Evolutionary conservation across 805 yeast species (phyloP), one percentile per base, ranked within the genome.

Genomic region (Wickerhamia fluorescens): DNA sequence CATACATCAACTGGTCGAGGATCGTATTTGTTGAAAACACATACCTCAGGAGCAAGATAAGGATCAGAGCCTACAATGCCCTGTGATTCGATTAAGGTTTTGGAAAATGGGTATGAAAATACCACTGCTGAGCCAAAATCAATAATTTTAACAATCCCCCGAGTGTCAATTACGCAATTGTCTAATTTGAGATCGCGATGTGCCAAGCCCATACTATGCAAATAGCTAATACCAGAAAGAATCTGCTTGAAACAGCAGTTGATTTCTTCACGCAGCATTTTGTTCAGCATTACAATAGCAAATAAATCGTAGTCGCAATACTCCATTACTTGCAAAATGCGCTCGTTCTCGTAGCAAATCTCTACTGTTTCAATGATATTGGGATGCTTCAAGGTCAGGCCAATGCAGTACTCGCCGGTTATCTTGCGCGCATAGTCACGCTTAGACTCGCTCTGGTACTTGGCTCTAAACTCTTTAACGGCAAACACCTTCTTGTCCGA

Each of bases 51-150:
- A 1, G 96, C 94, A 52, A 87, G 61, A 53, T 82, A 81, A 17
- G 96, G 88, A 58, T 85, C 94, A 9, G 88, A 78, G 2, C 94
- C 94, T 24, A 84, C 94, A 31, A 84, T 79, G 4, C 94, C 94
- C 28, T 77, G 77, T 2, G 94, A 76, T 48, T 82, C 87, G 31
- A 82, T 75, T 37, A 80, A 56, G 4, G 71, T 75, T 35, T 69
- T 80, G 33, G 76, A 75, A 47, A 82, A 84, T 2, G 96, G 96
- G 52, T 87, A 87, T 27, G 81, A 77, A 56, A 82, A 88, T 5
- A 88, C 94, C 15, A 84, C 95, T 1, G 95, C 89, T 4, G 94
- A 79, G 6, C 96, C 96, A 51, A 88, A 88, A 57, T 88, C 96
- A 43, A 88, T 88, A 42, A 88, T 71, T 49, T 85, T 85, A 24